Percentiles rank a stretch among this genome's conserved stretches.
Conservation (phyloP, 2,329 filamentous ascomycete species). For the Fusarium camptoceras region DNA sequence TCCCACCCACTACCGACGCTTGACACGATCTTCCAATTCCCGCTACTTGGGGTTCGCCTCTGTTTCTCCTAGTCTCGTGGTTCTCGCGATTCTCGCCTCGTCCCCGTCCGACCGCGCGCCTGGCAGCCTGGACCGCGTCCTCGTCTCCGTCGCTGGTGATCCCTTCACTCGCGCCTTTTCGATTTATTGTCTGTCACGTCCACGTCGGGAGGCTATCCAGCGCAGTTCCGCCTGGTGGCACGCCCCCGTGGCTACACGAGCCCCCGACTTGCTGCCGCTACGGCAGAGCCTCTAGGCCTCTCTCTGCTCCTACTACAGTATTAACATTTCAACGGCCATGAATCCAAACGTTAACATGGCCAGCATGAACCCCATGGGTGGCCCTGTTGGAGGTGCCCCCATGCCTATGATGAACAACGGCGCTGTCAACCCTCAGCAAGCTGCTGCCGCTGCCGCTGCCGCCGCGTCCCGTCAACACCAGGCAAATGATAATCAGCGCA, state of each 20-base stretch:
- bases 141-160: slow-evolving; percentile 31
- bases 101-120: slow-evolving; percentile 39
- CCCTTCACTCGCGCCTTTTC: slow-evolving; percentile 39
- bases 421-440: slow-evolving; percentile 51
- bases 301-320: slow-evolving; percentile 30
- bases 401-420: slow-evolving; percentile 77
- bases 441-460: slow-evolving; percentile 47
- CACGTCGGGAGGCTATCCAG: slow-evolving; percentile 50
- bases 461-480: slow-evolving; percentile 54
- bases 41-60: slow-evolving; percentile 36
- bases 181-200: slow-evolving; percentile 49
- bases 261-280: slow-evolving; percentile 41
- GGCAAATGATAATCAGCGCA: slow-evolving; percentile 61
- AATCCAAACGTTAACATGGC: slow-evolving; percentile 74
- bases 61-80: slow-evolving; percentile 41
- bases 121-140: slow-evolving; percentile 46
- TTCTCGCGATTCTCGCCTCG: slow-evolving; percentile 40
- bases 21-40: slow-evolving; percentile 40
- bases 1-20: slow-evolving; percentile 34
- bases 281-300: slow-evolving; percentile 44
- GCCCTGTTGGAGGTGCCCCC: slow-evolving; percentile 69
- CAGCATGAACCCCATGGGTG: slow-evolving; percentile 76
- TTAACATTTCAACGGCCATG: slow-evolving; percentile 56
- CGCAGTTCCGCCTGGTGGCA: slow-evolving; percentile 51
- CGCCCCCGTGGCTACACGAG: slow-evolving; percentile 50